A percentile compares a stretch with the other conserved stretches of the same genome.
phyloP scores from a whole-genome alignment of 139 green algal genomes.

The Haematococcus lacustris region DNA sequence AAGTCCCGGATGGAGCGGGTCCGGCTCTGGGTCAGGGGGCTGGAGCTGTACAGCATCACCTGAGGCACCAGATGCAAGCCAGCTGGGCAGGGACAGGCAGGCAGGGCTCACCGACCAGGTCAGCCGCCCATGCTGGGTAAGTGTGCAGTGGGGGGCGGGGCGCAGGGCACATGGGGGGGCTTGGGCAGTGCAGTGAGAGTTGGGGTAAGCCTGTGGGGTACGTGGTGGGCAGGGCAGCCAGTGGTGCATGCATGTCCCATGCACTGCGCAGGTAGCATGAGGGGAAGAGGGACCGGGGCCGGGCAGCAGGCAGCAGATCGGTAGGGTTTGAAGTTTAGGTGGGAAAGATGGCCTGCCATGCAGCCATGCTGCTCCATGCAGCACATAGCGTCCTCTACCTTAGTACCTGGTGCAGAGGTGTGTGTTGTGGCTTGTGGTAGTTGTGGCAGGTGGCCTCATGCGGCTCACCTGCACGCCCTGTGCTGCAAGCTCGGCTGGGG shows the following conservation, averaged over 20 bases:
- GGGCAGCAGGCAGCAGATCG: not conserved
- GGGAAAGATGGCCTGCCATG: not conserved
- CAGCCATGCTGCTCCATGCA: not conserved
- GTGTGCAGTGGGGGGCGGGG: not conserved
- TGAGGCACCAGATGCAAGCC: conserved; percentile 25
- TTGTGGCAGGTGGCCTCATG: not conserved
- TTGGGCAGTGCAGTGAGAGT: not conserved
- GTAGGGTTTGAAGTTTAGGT: not conserved
- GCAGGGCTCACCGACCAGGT: conserved; percentile 4
- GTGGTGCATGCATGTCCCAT: not conserved
- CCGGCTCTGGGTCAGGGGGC: conserved; percentile 29
- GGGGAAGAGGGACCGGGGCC: not conserved
- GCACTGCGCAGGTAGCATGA: not conserved
- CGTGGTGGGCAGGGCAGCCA: not conserved
- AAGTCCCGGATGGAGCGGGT: conserved; percentile 54
- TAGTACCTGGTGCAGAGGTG: not conserved
- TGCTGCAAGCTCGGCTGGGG: conserved; percentile 16
- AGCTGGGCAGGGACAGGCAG: not conserved
- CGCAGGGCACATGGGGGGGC: not conserved
- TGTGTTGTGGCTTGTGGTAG: not conserved
- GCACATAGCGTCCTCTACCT: not conserved
- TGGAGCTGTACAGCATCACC: conserved; percentile 56
- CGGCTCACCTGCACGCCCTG: conserved; percentile 28
- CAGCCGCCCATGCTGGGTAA: not conserved
- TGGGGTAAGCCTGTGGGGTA: not conserved